Evolutionary conservation across 2,329 filamentous ascomycete species (phyloP).

Genomic region (Apiospora hydei): DNA sequence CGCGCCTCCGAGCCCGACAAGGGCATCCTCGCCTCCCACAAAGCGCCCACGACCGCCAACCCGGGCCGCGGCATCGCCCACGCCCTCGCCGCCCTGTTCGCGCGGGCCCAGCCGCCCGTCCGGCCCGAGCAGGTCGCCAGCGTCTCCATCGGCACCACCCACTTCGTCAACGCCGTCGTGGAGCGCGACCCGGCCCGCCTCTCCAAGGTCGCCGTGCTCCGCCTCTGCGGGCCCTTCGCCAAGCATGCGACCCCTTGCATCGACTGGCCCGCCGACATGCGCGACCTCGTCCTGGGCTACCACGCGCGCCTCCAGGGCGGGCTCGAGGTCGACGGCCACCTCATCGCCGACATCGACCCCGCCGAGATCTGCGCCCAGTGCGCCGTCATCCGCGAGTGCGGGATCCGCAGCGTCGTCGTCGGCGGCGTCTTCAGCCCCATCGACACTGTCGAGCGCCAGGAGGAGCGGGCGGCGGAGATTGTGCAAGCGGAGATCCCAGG

Average conservation of each 20-base stretch:
- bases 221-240: slow-evolving; percentile 61
- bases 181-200: slow-evolving; percentile 58
- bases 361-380: slow-evolving; percentile 50
- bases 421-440: slow-evolving; percentile 62
- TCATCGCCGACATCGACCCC: slow-evolving; percentile 55
- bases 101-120: slow-evolving; percentile 30
- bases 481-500: slow-evolving; percentile 48
- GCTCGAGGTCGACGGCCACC: slow-evolving; percentile 57
- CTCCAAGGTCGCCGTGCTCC: slow-evolving; percentile 59
- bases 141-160: slow-evolving; percentile 62
- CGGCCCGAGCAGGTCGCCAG: slow-evolving; percentile 49
- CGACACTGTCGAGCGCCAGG: slow-evolving; percentile 55
- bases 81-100: slow-evolving; percentile 53
- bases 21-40: slow-evolving; percentile 58
- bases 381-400: slow-evolving; percentile 46
- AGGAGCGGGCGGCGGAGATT: slow-evolving; percentile 55
- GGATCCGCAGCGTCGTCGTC: slow-evolving; percentile 56
- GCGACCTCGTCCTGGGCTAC: slow-evolving; percentile 54
- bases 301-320: slow-evolving; percentile 56
- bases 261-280: slow-evolving; percentile 60
- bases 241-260: slow-evolving; percentile 58
- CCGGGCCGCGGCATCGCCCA: slow-evolving; percentile 55
- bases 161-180: slow-evolving; percentile 66
- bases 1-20: slow-evolving; percentile 44
- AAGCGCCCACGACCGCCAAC: slow-evolving; percentile 56